Base-by-base conservation (phyloP, 371 early-diverging fungal genomes). In the Funneliformis caledonium region DNA sequence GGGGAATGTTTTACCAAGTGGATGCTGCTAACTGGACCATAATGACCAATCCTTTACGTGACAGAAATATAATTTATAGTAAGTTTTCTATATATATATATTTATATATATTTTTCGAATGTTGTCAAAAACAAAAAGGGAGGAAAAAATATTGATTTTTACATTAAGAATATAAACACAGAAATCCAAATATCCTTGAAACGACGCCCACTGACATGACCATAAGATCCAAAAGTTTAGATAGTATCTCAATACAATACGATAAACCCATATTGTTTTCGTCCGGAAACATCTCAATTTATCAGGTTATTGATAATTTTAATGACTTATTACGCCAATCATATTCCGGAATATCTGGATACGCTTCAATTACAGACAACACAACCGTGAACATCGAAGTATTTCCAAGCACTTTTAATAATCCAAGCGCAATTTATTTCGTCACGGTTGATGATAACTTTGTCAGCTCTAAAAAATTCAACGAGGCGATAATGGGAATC, bases 341-440 rank as follows among this genome's bases (percentile, higher is more conserved):
- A 37, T 65, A 33, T 65, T 19, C 31, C 6, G 67, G 67, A 0
- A 19, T 6, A 9, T 65, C 67, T 4, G 1, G 14, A 37, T 33
- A 37, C 16, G 16, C 19, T 56, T 65, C 67, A 65, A 65, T 37
- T 19, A n/a, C 6, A 26, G 48, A 76, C 31, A 26, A 64, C 26
- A 4, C 37, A 26, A 64, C 64, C 5, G 64, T 76, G 6, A 76
- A 11, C 2, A 45, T 43, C 22, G 10, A 16, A n/a, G 26, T 76
- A 19, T n/a, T 76, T 19, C 8, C 61, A 10, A 76, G 77, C 47
- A 76, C 77, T n/a, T 76, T 76, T 31, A 76, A 47, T 64, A 31
- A 76, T n/a, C 65, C 77, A 14, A n/a, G 22, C 12, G 19, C 47
- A 2, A 11, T 4, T 62, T 76, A 76, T 64, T 76, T 4, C 43